Base-by-base conservation (phyloP, 805 yeast species). In the Pachysolen tannophilus region DNA sequence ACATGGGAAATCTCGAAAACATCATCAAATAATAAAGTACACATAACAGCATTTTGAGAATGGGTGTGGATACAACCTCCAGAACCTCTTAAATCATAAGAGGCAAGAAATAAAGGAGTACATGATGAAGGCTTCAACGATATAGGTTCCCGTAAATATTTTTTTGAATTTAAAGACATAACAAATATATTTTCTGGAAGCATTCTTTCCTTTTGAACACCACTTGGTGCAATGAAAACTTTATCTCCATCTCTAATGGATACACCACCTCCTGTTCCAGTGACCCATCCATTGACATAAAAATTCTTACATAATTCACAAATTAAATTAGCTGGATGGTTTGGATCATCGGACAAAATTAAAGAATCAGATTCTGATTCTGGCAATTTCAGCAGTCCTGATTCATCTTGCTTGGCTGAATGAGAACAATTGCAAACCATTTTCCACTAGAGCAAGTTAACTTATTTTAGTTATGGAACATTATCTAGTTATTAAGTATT, bases 231-330 rank as follows among this genome's bases (percentile, higher is more conserved):
- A 27, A 88, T 69, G 54, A 70, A 88, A 13, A 84, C 73, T 15
- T 61, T 48, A 41, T 75, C 66, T 2, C 70, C 67, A 32, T 72
- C 66, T 36, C 79, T 60, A 33, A 88, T 80, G 21, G 94, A 82
- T 47, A 90, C 80, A 3, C 97, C 97, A 21, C 97, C 97, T 3
- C 95, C 97, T 1, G 97, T 90, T 3, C 97, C 97, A 0, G 95
- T 79, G 46, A 85, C 90, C 95, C 96, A 87, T 33, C 83, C 81
- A 50, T 82, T 81, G 45, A 72, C 66, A 54, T 82, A 90, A 53
- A 90, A 85, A 13, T 71, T 60, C 34, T 73, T 65, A 53, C 96
- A 87, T 20, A 88, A 66, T 40, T 81, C 82, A 54, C 95, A 86
- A 42, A 88, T 84, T 47, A 82, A 62, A 48, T 82, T 78, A 2